phyloP scores from a whole-genome alignment of 2,329 filamentous ascomycete species.

The Diaporthe sp. region DNA sequence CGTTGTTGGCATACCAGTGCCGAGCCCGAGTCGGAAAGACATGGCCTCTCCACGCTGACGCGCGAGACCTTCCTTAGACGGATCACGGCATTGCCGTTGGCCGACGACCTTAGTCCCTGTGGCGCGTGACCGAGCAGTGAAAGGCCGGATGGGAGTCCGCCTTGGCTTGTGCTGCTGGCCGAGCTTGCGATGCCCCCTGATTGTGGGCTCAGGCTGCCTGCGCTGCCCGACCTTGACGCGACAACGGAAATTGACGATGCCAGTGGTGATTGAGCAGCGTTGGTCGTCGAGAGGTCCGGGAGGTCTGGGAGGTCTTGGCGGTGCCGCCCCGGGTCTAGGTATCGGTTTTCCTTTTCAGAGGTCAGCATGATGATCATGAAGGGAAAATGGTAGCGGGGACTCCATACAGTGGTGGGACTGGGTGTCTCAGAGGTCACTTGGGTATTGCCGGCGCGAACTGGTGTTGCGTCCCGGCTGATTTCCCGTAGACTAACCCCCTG shows the following conservation, averaged over 20 bases:
- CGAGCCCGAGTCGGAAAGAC: not conserved
- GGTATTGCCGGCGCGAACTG: slow-evolving; percentile 7
- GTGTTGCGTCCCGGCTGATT: not conserved
- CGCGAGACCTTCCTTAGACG: not conserved
- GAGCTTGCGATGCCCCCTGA: not conserved
- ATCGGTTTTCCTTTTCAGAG: slow-evolving; percentile 32
- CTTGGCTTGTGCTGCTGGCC: slow-evolving; percentile 1
- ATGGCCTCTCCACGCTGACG: not conserved
- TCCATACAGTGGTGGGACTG: slow-evolving; percentile 36
- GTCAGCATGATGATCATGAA: slow-evolving; percentile 33
- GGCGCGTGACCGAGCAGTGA: not conserved
- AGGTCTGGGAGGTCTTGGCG: not conserved
- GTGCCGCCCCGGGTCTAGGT: not conserved
- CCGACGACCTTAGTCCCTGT: slow-evolving; percentile 8
- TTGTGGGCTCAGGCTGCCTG: slow-evolving; percentile 4
- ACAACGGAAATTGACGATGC: not conserved
- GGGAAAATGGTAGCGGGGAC: no score
- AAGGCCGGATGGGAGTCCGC: slow-evolving; percentile 1
- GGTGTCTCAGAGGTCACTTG: slow-evolving; percentile 16
- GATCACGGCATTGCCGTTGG: not conserved
- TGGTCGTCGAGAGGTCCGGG: slow-evolving; percentile 3
- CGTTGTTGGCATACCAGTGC: slow-evolving; percentile 1
- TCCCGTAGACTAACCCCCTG: not conserved
- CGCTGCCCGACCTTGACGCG: not conserved
- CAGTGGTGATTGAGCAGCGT: not conserved